phyloP scores from a whole-genome alignment of 768 basidiomycete genomes.

The Lactarius hatsudake region DNA sequence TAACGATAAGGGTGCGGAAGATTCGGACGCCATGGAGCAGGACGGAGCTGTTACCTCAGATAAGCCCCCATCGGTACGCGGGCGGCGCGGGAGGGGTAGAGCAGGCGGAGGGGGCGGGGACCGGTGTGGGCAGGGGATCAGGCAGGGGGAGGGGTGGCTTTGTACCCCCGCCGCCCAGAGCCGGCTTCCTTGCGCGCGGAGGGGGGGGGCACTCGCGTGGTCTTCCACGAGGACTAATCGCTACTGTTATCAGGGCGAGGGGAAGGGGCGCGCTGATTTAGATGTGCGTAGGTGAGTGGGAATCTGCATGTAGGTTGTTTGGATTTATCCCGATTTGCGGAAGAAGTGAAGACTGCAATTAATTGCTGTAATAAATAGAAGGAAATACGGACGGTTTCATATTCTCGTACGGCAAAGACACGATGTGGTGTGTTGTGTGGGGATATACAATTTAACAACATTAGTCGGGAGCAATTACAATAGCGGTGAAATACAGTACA shows the following conservation, averaged over 20 bases:
- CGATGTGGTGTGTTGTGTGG: neutral
- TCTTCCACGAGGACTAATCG: neutral
- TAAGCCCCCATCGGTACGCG: conserved; percentile 6
- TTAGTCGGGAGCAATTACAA: neutral
- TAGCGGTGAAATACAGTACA: neutral
- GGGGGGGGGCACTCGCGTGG: conserved; percentile 2
- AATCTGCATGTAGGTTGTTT: neutral
- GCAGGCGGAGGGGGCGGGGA: conserved; percentile 5
- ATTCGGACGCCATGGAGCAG: conserved; percentile 13
- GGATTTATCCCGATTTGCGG: neutral
- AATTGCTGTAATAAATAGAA: neutral
- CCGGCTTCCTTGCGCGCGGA: conserved; percentile 20
- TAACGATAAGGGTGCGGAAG: neutral
- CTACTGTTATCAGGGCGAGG: neutral
- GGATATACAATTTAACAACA: neutral
- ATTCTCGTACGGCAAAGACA: neutral
- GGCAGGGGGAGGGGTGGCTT: conserved; percentile 16
- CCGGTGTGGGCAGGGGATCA: neutral
- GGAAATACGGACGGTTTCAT: neutral
- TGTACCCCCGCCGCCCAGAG: conserved; percentile 19
- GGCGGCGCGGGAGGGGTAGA: conserved; percentile 19
- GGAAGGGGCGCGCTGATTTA: conserved; percentile 7
- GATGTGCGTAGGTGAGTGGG: neutral
- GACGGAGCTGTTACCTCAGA: neutral
- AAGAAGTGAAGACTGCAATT: neutral